Evolutionary conservation across 129 eudicot genomes (phyloP), one percentile per base, ranked within the genome.

Genomic region (Pulicaria dysenterica): DNA sequence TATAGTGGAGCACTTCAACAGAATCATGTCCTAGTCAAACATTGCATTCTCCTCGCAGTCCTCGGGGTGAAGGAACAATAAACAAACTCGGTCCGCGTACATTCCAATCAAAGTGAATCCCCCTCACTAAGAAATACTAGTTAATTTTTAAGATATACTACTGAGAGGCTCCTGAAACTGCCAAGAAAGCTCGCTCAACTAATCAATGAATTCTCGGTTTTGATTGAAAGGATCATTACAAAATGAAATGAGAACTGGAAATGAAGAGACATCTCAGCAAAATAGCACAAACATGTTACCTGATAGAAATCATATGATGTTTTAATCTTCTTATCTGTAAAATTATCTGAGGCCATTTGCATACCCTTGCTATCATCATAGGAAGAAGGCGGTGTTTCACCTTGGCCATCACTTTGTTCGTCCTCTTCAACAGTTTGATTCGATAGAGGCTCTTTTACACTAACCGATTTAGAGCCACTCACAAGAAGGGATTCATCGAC

Each of bases 261-360:
- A 54, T 17, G 47, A 8, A 74, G 40, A 51, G 40, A 51, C 54
- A 49, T 38, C 11, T 14, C 40, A 60, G 36, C 13, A 64, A 13
- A n/a, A n/a, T 16, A 39, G 54, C 51, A 42, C 39, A 40, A 64
- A 15, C 34, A 69, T 43, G 36, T 68, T 58, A 94, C 98, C 98
- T 94, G 98, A 69, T 90, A 94, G 76, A 94, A 94, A 64, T 81
- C 82, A 81, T 94, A 94, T 3, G 93, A 87, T 73, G 76, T 81
- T 39, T 69, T 85, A 43, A 74, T 85, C 82, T 79, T 88, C 61
- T 64, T 67, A 44, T 82, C 87, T 49, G 77, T 62, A 14, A 67
- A 54, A 56, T 59, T 81, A 69, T 64, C 63, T 15, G 80, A 41
- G 10, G 65, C 77, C 24, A 50, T 6, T 24, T 74, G 83, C 46